Evolutionary conservation across 257 asterid genomes (phyloP), one percentile per base, ranked within the genome.

Genomic region (Solanum medicagineum): DNA sequence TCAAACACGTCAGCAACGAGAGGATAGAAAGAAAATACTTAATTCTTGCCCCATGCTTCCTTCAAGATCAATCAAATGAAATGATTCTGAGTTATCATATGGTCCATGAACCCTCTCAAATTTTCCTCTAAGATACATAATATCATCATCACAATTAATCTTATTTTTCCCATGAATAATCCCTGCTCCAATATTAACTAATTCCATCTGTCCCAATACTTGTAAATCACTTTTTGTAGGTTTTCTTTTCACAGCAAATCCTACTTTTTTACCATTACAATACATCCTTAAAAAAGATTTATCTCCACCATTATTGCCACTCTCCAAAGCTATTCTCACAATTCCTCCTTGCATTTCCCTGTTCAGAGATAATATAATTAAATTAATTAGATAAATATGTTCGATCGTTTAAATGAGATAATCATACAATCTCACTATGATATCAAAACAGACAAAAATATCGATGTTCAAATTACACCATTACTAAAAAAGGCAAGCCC

Each of bases 31-130:
- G 85, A 88, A 92, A 85, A 92, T 87, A 80, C 97, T 89, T 13
- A 92, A 87, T 79, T 92, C 95, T 83, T 93, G 94, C 44, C 91
- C 94, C 40, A 84, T 87, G 11, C 85, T 86, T 10, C 89, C 92
- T 68, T 93, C 94, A 10, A 90, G 89, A 87, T 93, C 95, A 24
- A 90, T 87, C 89, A 93, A 92, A 90, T 92, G 94, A 83, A 90
- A 93, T 1, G 95, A 92, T 87, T 92, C 91, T 3, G 94, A 88
- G 12, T 49, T 56, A 81, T 92, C 89, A 4, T 87, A 69, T 3
- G 94, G 88, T n/a, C 90, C 90, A 75, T 87, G 92, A 69, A 84
- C 88, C 54, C 97, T 91, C 55, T 88, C 91, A 45, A 92, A 93
- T 54, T 90, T 90, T 16, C 97, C 95, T 73, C 93, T 88, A 13